phyloP scores from a whole-genome alignment of 768 basidiomycete genomes.

The Holtermannia corniformis region DNA sequence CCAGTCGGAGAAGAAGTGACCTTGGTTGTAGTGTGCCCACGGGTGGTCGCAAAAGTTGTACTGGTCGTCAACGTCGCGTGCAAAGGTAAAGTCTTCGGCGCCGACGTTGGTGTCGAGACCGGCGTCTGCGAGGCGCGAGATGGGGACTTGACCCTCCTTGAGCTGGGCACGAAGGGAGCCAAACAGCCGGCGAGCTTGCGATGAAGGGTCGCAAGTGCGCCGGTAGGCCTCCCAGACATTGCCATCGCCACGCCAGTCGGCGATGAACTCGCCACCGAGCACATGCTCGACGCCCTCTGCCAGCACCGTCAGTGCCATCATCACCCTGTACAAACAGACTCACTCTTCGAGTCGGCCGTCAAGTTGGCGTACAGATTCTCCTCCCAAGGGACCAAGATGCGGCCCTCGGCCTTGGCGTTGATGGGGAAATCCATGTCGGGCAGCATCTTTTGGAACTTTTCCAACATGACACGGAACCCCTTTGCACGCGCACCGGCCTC shows the following conservation, averaged over 20 bases:
- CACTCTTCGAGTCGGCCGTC: conserved; percentile 46
- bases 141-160: conserved; percentile 40
- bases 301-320: not conserved
- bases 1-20: conserved; percentile 97
- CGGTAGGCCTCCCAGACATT: conserved; percentile 88
- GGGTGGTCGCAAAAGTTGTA: conserved; percentile 73
- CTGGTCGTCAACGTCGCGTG: conserved; percentile 51
- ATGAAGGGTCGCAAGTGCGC: conserved; percentile 72
- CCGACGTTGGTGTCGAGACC: conserved; percentile 41
- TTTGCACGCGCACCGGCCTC: conserved; percentile 69
- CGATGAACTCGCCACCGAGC: conserved; percentile 56
- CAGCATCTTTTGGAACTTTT: conserved; percentile 58
- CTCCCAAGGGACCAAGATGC: conserved; percentile 89
- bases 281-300: conserved; percentile 51
- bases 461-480: conserved; percentile 67
- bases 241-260: conserved; percentile 78
- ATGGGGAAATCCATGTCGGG: conserved; percentile 93
- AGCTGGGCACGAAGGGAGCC: conserved; percentile 54
- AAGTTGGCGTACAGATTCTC: conserved; percentile 63
- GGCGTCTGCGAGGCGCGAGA: conserved; percentile 35
- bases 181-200: conserved; percentile 72
- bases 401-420: conserved; percentile 86
- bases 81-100: conserved; percentile 56
- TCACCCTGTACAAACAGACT: conserved; percentile 11
- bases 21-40: conserved; percentile 75